A percentile compares a stretch with the other conserved stretches of the same genome.
Evolutionary conservation across 2,329 filamentous ascomycete genomes (phyloP).

Genomic region (Cladorrhinum sp.): DNA sequence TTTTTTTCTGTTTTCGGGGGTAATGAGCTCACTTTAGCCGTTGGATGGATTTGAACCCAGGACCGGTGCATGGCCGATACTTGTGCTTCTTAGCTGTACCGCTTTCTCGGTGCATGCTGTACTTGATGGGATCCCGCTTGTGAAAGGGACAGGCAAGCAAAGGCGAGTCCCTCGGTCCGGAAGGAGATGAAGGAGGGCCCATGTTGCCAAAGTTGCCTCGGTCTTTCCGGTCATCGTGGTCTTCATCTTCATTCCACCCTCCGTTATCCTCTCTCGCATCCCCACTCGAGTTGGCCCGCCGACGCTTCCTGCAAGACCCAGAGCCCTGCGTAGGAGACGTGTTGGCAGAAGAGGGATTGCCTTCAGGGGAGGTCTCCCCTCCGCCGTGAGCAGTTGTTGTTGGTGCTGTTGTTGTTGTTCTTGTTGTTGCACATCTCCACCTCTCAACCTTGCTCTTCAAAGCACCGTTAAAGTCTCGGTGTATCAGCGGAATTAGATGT

Average conservation of each 20-base stretch:
- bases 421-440: conserved; percentile 23
- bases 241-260: conserved; percentile 21
- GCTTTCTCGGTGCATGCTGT: conserved; percentile 25
- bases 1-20: not conserved
- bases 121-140: conserved; percentile 28
- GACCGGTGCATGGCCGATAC: conserved; percentile 29
- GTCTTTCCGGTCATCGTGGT: conserved; percentile 18
- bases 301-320: conserved; percentile 18
- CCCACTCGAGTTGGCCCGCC: conserved; percentile 18
- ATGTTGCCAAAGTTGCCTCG: conserved; percentile 8
- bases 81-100: conserved; percentile 21
- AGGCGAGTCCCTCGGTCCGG: conserved; percentile 2
- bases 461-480: conserved; percentile 22
- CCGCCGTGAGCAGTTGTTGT: conserved; percentile 10
- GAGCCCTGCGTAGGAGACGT: conserved; percentile 9
- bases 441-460: conserved; percentile 26
- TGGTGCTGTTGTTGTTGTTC: too few species aligned
- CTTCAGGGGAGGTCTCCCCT: conserved; percentile 5
- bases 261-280: conserved; percentile 9
- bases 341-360: conserved; percentile 6
- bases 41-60: conserved; percentile 31
- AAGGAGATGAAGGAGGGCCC: conserved; percentile 8
- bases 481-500: conserved; percentile 26
- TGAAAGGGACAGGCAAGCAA: conserved; percentile 30
- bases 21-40: conserved; percentile 26